Evolutionary conservation across 192 early-diverging fungal genomes (phyloP), one percentile per base, ranked within the genome.

Genomic region (Entomortierella chlamydospora): DNA sequence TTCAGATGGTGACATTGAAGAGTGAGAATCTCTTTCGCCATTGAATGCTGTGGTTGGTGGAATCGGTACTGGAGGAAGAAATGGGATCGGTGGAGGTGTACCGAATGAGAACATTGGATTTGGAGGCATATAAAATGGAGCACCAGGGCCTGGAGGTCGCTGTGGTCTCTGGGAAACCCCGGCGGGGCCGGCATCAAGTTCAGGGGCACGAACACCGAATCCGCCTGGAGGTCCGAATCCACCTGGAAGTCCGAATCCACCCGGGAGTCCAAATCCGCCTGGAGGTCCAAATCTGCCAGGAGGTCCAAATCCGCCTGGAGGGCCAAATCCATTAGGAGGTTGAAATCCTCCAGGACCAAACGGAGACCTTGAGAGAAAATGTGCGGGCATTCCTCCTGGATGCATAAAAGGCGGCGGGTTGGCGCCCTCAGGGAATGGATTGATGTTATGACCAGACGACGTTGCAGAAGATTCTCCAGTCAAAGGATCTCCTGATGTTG

Each of bases 181-280:
- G 7, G 13, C 13, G 6, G 39, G 39, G 13, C 6, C 39, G 39
- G 39, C 7, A 41, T 13, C 39, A 41, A 13, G 13, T 2, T 34
- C 58, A 23, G 39, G 39, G 34, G 58, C n/a, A n/a, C n/a, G 58
- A 30, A 61, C 45, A 28, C 41, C 61, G 45, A n/a, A 37, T 31
- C 45, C 31, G 8, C 15, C 31, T 30, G 26, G 3, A 10, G 54
- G 41, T 26, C 54, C 64, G 29, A 67, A 67, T 7, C 52, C 42
- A 22, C 37, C 54, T 23, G 64, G 49, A 22, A 15, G 53, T 10
- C 53, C 64, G 39, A 65, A 65, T 65, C 34, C 51, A 39, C 6
- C 34, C 25, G 34, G 52, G 1, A 33, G 34, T 26, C 63, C 34
- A 26, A 53, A 53, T 9, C 29, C 52, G 50, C 34, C 51, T 53